These are phyloP conservation scores for Psidium friedrichsthalianum DNA, from an alignment of 345 rosid species.

Conservation along the genomic window DNA sequence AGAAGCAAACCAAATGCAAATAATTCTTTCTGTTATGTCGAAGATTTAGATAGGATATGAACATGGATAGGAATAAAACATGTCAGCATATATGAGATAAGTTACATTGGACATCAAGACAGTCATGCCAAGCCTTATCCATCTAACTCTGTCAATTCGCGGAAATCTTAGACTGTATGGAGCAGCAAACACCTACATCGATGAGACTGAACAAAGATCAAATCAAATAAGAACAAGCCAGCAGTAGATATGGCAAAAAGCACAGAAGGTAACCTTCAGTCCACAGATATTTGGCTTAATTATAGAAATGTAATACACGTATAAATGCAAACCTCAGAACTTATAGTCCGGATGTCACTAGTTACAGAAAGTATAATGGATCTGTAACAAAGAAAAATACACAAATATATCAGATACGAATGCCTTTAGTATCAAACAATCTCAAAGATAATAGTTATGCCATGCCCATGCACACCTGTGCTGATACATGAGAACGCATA, in stretches of 20 bases:
- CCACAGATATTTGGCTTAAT: neutral
- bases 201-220: neutral
- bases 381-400: constrained; percentile 28
- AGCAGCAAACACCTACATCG: constrained; percentile 76
- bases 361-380: constrained; percentile 81
- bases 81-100: neutral
- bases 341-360: constrained; percentile 90
- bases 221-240: neutral
- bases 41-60: neutral
- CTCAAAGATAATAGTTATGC: neutral
- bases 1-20: neutral
- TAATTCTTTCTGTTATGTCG: neutral
- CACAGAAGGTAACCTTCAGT: neutral
- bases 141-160: constrained; percentile 88
- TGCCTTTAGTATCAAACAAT: neutral
- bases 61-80: neutral
- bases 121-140: constrained; percentile 98
- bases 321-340: constrained; percentile 66
- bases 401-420: neutral
- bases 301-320: neutral
- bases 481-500: neutral
- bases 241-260: neutral
- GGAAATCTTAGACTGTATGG: constrained; percentile 96
- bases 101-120: constrained; percentile 92
- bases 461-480: neutral